Base-by-base conservation (phyloP, 305 asterid species). In the Salvia sclarea region DNA sequence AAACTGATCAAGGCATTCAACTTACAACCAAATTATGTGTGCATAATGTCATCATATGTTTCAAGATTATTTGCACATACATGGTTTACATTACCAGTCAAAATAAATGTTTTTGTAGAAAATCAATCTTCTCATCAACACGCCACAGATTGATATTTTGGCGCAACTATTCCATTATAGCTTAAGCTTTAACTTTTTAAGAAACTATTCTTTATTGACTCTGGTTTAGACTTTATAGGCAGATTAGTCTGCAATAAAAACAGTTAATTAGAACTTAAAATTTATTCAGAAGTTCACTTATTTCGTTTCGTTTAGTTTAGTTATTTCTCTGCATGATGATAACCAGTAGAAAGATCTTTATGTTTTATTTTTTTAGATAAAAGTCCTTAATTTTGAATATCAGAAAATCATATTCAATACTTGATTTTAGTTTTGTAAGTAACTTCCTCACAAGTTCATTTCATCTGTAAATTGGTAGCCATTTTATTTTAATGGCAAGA, bases 1-100 rank as follows among this genome's bases (percentile, higher is more conserved):
- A 11, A 61, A 41, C 59, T 65, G 65, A 0, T 63, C 76, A 53
- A 61, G 8, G 28, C 13, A 8, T 30, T 48, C 10, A 5, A 49
- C 4, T 44, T 14, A 8, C 2, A 20, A 3, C 57, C 56, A 50
- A 10, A 50, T 50, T n/a, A 13, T 24, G 0, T 5, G 61, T 55
- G 41, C 37, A 30, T 30, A 25, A 54, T 31, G 40, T 54, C 43
- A 37, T 8, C 8, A 8, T 35, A 6, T 8, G 8, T 7, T 35
- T 37, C 43, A 37, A 10, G 9, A 37, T 10, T 8, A 8, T 37
- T 37, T 37, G 43, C 43, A 37, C 3, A 37, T 14, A 37, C 3
- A 37, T 14, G 7, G 11, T 6, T 45, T n/a, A 45, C 22, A 45
- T 16, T 45, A 44, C 16, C 22, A 45, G 21, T 45, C 52, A 14